Percentiles rank a stretch among this genome's conserved stretches.
Evolutionary conservation across 306 rosid species (phyloP).

Genomic region (Carpinus fangiana): DNA sequence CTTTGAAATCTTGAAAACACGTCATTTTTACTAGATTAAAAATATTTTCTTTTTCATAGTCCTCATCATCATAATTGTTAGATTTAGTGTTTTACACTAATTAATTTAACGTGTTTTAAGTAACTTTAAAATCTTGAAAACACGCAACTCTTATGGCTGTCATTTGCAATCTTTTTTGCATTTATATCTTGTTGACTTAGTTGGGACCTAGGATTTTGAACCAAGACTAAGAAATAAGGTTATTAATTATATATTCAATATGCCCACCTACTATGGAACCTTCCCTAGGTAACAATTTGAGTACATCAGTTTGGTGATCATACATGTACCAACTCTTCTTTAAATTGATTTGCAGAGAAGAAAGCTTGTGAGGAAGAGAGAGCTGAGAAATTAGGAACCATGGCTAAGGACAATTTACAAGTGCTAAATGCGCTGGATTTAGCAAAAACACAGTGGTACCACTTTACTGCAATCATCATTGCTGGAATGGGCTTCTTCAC

Average conservation of each 20-base stretch:
- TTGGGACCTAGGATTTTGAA: neutral
- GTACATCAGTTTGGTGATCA: neutral
- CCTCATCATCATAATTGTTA: neutral
- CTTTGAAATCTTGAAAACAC: too few relatives aligned
- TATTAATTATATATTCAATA: neutral
- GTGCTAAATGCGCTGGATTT: slow-evolving; percentile 67
- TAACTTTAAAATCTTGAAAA: too few relatives aligned
- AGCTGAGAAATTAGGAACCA: slow-evolving; percentile 7
- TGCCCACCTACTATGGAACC: neutral
- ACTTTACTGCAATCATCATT: slow-evolving; percentile 65
- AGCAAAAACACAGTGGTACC: slow-evolving; percentile 79
- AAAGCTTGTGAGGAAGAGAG: slow-evolving; percentile 4
- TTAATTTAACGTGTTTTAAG: too few relatives aligned
- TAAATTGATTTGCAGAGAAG: slow-evolving; percentile 32
- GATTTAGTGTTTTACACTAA: too few relatives aligned
- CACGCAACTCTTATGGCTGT: neutral
- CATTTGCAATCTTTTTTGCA: neutral
- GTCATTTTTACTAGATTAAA: too few relatives aligned
- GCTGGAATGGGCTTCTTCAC: slow-evolving; percentile 95
- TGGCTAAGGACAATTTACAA: slow-evolving; percentile 51
- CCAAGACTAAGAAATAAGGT: neutral
- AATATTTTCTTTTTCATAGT: neutral
- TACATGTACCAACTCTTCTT: neutral
- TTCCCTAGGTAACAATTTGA: neutral
- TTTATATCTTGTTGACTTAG: neutral